Percentiles rank a stretch among this genome's conserved stretches.
These are phyloP conservation scores for Rhodotorula sp. DNA, from an alignment of 1,284 basidiomycete species.

Conservation along the genomic window DNA sequence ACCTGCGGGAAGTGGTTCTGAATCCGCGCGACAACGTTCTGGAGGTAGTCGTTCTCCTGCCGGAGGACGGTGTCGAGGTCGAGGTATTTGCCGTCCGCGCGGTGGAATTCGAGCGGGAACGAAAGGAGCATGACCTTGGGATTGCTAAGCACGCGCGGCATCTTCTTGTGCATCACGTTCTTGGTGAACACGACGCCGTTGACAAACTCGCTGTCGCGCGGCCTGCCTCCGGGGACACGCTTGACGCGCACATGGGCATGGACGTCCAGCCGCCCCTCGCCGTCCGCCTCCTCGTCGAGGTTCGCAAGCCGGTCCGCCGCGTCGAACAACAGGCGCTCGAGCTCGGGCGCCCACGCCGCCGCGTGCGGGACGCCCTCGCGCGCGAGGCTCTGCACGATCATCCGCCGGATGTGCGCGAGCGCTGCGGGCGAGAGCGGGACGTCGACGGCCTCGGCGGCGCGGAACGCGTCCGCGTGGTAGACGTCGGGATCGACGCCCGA, in stretches of 20 bases:
- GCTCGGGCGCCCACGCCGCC: constrained; percentile 79
- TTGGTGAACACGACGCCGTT: constrained; percentile 97
- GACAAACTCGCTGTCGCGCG: constrained; percentile 92
- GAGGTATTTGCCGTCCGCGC: constrained; percentile 85
- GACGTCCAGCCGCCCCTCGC: constrained; percentile 84
- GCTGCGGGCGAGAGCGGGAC: constrained; percentile 29
- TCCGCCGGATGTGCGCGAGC: constrained; percentile 27
- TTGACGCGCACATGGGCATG: constrained; percentile 97
- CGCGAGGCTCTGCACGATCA: constrained; percentile 72
- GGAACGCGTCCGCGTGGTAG: constrained; percentile 4
- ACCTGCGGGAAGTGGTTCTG: constrained; percentile 88
- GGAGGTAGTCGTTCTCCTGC: constrained; percentile 93
- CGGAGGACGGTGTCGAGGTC: constrained; percentile 88
- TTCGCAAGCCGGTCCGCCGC: constrained; percentile 60
- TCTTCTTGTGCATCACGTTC: constrained; percentile 90
- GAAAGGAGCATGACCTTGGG: constrained; percentile 95
- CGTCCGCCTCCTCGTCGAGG: constrained; percentile 52
- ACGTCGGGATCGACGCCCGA: constrained; percentile 1
- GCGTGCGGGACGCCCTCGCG: constrained; percentile 73
- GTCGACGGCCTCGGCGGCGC: constrained; percentile 17
- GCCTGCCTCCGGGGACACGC: constrained; percentile 91
- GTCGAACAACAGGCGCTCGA: constrained; percentile 75
- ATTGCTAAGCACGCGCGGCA: constrained; percentile 56
- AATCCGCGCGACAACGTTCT: constrained; percentile 84
- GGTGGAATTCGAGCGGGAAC: constrained; percentile 92